Evolutionary conservation across 202 grass and related monocot genomes (phyloP).

Genomic region (Eragrostis tef): DNA sequence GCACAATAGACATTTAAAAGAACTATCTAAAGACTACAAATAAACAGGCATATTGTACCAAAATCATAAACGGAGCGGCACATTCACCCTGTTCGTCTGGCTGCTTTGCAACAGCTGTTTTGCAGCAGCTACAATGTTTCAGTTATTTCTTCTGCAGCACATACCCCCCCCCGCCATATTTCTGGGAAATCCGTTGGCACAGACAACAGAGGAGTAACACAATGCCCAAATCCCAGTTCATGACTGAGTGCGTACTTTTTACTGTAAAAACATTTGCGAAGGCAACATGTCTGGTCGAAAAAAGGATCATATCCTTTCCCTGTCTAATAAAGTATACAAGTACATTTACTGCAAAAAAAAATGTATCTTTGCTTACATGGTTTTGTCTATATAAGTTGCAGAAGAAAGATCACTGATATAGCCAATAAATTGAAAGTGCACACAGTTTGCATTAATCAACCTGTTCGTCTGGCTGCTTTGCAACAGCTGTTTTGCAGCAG

Average conservation of each 20-base stretch:
- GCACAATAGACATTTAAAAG: neutral
- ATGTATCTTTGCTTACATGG: neutral
- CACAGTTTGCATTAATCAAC: neutral
- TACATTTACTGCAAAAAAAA: too few relatives aligned
- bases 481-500: too few relatives aligned
- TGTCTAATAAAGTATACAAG: neutral
- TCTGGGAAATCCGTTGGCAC: neutral
- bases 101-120: too few relatives aligned
- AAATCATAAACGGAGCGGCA: too few relatives aligned
- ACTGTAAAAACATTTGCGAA: neutral
- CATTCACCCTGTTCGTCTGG: too few relatives aligned
- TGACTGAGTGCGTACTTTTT: neutral
- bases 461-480: too few relatives aligned
- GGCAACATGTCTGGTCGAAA: neutral
- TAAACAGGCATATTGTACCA: too few relatives aligned
- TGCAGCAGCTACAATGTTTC: too few relatives aligned
- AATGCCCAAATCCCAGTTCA: neutral
- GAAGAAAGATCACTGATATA: neutral
- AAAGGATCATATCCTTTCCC: neutral
- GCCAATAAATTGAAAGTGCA: neutral
- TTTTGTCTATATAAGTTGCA: neutral
- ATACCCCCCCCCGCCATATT: too few relatives aligned
- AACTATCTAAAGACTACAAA: neutral
- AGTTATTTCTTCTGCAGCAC: too few relatives aligned
- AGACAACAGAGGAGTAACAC: neutral